Percentiles rank a stretch among this genome's conserved stretches.
These are phyloP conservation scores for Mariannaea sp. DNA, from an alignment of 2,329 filamentous ascomycete genomes.

Conservation along the genomic window DNA sequence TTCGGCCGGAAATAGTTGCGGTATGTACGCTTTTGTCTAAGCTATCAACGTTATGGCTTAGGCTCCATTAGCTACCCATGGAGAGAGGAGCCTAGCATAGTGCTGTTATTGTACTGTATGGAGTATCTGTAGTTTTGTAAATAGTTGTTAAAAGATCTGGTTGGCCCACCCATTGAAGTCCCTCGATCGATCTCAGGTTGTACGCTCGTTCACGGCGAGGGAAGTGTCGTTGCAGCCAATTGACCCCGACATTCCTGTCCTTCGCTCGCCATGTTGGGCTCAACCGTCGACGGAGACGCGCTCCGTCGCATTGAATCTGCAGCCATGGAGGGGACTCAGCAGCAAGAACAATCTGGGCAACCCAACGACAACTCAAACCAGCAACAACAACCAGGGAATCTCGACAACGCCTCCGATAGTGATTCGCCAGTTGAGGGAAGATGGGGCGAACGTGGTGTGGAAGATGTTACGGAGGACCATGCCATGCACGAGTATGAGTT, in stretches of 20 bases:
- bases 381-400: slow-evolving; percentile 3
- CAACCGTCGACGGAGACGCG: slow-evolving; percentile 39
- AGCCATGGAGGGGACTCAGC: slow-evolving; percentile 13
- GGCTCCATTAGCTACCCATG: not conserved
- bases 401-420: slow-evolving; percentile 28
- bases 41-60: too few relatives aligned
- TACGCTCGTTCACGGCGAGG: not conserved
- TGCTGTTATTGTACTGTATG: not conserved
- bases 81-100: not conserved
- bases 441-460: slow-evolving; percentile 46
- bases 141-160: too few relatives aligned
- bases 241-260: too few relatives aligned
- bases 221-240: not conserved
- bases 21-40: too few relatives aligned
- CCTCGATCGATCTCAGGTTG: not conserved
- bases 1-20: too few relatives aligned
- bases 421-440: slow-evolving; percentile 26
- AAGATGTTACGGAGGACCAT: slow-evolving; percentile 41
- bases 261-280: slow-evolving; percentile 41
- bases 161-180: not conserved
- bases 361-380: slow-evolving; percentile 21
- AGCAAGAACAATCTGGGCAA: slow-evolving; percentile 29
- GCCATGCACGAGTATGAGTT: slow-evolving; percentile 45
- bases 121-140: too few relatives aligned
- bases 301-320: slow-evolving; percentile 41